Base-by-base conservation (phyloP, 331 rosid species). In the Pyracantha coccinea region DNA sequence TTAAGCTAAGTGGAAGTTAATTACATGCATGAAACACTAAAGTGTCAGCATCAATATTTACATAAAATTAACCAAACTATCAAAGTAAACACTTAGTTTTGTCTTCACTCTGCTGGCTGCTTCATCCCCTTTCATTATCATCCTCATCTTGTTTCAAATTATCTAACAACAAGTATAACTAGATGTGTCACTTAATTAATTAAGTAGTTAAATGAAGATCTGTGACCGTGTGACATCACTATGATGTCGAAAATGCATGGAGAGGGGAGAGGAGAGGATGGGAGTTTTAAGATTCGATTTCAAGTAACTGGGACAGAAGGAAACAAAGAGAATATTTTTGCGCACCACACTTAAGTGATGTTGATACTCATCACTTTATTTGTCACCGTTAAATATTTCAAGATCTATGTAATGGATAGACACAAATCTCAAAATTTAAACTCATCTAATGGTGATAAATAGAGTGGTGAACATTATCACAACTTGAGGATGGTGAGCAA, bases 161-260 rank as follows among this genome's bases (percentile, higher is more conserved):
- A 62, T 62, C 21, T 29, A 11, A 62, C 65, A 59, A 7, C 20
- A 14, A 8, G 15, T 28, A 59, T 24, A 59, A 6, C 32, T 27
- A 25, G 23, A 58, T 59, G 59, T 59, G 41, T 32, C 44, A 69
- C 25, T 57, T 10, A 58, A 58, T 21, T 23, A 9, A 57, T 54
- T 53, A 53, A 23, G 13, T 25, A 5, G 27, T 25, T 25, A 14
- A 14, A 25, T 14, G 66, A 25, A 60, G 66, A 60, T 60, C 32
- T 8, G 21, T 54, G 7, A 38, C 44, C 44, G 13, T 38, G 62
- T 78, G 82, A 74, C 60, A 66, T 78, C 62, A 73, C 58, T 7
- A 45, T 73, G 79, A 81, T 72, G 73, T 38, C 41, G 41, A 23
- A 52, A 44, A 62, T 62, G 66, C n/a, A 60, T 41, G 47, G 47